These are phyloP conservation scores for Phytopythium oedochilum DNA, from an alignment of 352 stramenopile genomes.

Conservation along the genomic window DNA sequence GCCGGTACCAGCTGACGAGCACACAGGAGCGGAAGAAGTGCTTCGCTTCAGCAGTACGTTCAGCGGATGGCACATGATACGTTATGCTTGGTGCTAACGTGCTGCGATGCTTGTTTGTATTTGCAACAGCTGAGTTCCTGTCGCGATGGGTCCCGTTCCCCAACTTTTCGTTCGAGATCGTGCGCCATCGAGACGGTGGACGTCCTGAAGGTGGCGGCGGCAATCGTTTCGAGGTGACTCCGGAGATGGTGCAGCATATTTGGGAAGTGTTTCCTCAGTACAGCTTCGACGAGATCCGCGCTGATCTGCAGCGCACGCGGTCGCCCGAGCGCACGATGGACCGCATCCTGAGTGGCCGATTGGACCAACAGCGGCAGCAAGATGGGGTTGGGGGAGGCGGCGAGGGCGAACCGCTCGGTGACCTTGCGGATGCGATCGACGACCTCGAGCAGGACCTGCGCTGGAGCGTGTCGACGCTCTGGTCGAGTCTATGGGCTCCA, in stretches of 20 bases:
- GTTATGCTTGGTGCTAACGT: slow-evolving; percentile 9
- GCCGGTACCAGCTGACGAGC: background rate
- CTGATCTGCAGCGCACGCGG: slow-evolving; percentile 45
- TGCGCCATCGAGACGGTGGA: slow-evolving; percentile 33
- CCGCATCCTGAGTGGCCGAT: slow-evolving; percentile 51
- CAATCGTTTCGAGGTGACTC: slow-evolving; percentile 45
- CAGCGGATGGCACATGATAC: no score
- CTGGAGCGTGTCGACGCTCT: slow-evolving; percentile 35
- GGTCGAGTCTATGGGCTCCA: slow-evolving; percentile 18
- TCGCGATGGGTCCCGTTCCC: slow-evolving; percentile 66
- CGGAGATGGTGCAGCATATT: slow-evolving; percentile 71
- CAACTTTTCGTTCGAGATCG: slow-evolving; percentile 74
- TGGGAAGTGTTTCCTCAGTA: slow-evolving; percentile 77
- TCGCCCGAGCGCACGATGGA: slow-evolving; percentile 72
- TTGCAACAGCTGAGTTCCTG: slow-evolving; percentile 50
- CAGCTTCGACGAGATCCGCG: slow-evolving; percentile 44
- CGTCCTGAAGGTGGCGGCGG: background rate
- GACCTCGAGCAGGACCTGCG: slow-evolving; percentile 33
- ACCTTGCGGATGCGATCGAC: slow-evolving; percentile 27
- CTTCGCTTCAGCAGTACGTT: slow-evolving; percentile 76
- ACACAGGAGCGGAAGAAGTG: slow-evolving; percentile 38
- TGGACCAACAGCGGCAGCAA: slow-evolving; percentile 31
- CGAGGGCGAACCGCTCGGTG: slow-evolving; percentile 15
- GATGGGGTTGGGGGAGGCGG: slow-evolving; percentile 13
- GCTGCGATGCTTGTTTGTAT: background rate